Base-by-base conservation (phyloP, 352 stramenopile species). In the Globisporangium rhizosaccharum region DNA sequence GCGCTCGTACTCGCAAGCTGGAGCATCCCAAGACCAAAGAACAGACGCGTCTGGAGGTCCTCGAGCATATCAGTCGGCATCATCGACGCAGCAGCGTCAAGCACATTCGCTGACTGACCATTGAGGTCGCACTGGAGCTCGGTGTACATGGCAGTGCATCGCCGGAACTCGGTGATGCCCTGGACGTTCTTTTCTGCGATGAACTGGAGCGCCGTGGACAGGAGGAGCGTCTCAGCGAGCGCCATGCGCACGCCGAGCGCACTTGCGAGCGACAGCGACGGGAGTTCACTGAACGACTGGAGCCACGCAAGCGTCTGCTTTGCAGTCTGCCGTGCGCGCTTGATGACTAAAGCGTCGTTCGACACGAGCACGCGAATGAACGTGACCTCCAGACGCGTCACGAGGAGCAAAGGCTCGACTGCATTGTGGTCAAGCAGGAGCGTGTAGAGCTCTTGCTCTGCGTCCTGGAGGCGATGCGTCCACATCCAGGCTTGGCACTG, bases 361-460 rank as follows among this genome's bases (percentile, higher is more conserved):
- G 73, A 82, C 23, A 72, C 53, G 26, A 82, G 15, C 20, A 78
- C 73, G 2, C 73, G 70, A 9, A 73, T 49, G 0, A 57, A 37
- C n/a, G 72, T 68, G 1, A 82, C 39, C 61, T 79, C 73, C 25
- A 63, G 66, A 1, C 47, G 42, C 30, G 68, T 20, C 1, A 82
- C 41, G 55, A 66, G 59, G 12, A 72, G 28, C 37, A 66, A 51
- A 4, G 71, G 68, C 33, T 78, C 64, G 15, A 53, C 60, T 42
- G 59, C 30, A 17, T 26, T n/a, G 41, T 53, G n/a, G 37, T 47
- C 58, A 0, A 58, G 48, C 30, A 73, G 15, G 5, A 65, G 53
- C 2, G 54, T 36, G 1, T 36, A 26, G 0, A 75, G 39, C 28
- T 51, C 36, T 4, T 14, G 23, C 37, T 68, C 41, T 2, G 63